Evolutionary conservation across 208 protist genomes (phyloP).

Genomic region (Leishmania gerbilli): DNA sequence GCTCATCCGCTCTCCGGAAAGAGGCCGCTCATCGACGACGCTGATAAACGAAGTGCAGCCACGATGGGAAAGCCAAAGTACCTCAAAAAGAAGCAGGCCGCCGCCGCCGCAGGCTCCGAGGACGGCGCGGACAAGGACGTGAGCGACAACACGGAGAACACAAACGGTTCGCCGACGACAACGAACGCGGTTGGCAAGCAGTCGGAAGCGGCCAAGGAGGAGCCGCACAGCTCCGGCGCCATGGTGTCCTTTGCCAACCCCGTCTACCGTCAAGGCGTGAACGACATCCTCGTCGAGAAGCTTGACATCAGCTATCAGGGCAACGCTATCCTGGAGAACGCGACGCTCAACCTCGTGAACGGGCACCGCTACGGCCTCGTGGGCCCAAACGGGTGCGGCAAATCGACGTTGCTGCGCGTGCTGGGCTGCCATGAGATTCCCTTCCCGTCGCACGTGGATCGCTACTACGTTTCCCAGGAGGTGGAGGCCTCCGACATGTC

Average conservation of each 20-base stretch:
- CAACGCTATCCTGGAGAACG: slow-evolving; percentile 81
- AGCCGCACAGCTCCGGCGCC: slow-evolving; percentile 58
- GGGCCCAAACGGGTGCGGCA: slow-evolving; percentile 92
- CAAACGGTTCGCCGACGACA: neutral
- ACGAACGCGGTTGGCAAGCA: slow-evolving; percentile 11
- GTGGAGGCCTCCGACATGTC: slow-evolving; percentile 87
- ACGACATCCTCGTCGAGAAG: slow-evolving; percentile 88
- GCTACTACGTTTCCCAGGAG: slow-evolving; percentile 98
- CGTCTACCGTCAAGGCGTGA: slow-evolving; percentile 80
- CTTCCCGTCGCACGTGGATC: slow-evolving; percentile 94
- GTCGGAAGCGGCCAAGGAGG: slow-evolving; percentile 17
- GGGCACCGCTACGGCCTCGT: slow-evolving; percentile 91
- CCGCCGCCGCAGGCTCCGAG: slow-evolving; percentile 33
- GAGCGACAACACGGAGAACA: slow-evolving; percentile 30
- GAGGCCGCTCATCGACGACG: neutral
- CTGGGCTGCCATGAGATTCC: slow-evolving; percentile 89
- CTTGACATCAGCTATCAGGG: slow-evolving; percentile 91
- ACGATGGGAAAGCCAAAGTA: slow-evolving; percentile 87
- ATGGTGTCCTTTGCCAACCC: slow-evolving; percentile 89
- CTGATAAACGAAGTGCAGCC: neutral
- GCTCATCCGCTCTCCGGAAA: neutral
- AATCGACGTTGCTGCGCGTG: slow-evolving; percentile 91
- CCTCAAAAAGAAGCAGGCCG: slow-evolving; percentile 80
- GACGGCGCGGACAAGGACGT: slow-evolving; percentile 7
- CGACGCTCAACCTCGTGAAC: slow-evolving; percentile 78